Evolutionary conservation across 2,329 filamentous ascomycete species (phyloP).

Genomic region (Nothopassalora personata): DNA sequence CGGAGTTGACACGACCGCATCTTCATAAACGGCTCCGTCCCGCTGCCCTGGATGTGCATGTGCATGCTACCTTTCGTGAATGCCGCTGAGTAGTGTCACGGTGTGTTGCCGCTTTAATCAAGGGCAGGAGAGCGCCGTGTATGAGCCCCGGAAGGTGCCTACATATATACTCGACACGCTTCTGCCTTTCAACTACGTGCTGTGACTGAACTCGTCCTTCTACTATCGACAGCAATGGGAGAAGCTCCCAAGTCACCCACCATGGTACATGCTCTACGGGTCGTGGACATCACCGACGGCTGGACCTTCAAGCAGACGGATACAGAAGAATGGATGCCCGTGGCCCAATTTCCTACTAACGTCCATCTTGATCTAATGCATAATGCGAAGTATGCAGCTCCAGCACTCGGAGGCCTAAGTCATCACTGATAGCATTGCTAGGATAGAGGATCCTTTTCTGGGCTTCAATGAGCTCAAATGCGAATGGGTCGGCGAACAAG

Average conservation of each 20-base stretch:
- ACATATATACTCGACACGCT: neutral
- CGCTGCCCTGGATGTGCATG: neutral
- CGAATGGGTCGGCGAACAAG: conserved; percentile 46
- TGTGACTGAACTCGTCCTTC: neutral
- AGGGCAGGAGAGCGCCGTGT: conserved; percentile 8
- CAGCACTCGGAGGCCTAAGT: neutral
- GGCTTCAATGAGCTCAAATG: conserved; percentile 47
- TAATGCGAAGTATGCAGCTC: conserved; percentile 38
- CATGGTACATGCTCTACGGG: conserved; percentile 15
- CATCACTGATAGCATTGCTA: conserved; percentile 24
- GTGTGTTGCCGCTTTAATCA: conserved; percentile 5
- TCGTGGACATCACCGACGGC: conserved; percentile 34
- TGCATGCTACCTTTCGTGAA: too few relatives aligned
- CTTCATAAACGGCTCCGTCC: too few relatives aligned
- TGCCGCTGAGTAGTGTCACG: neutral
- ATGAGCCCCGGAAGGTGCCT: neutral
- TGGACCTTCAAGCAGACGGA: conserved; percentile 46
- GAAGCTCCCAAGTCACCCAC: conserved; percentile 1
- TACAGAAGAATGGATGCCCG: conserved; percentile 40
- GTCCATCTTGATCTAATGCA: conserved; percentile 45
- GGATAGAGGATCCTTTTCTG: conserved; percentile 47
- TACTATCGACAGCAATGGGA: neutral
- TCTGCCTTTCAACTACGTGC: neutral
- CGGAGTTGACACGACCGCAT: neutral
- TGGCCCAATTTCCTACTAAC: conserved; percentile 43